Evolutionary conservation across 169 alveolate species (phyloP).

Genomic region (Cryptosporidium canis): DNA sequence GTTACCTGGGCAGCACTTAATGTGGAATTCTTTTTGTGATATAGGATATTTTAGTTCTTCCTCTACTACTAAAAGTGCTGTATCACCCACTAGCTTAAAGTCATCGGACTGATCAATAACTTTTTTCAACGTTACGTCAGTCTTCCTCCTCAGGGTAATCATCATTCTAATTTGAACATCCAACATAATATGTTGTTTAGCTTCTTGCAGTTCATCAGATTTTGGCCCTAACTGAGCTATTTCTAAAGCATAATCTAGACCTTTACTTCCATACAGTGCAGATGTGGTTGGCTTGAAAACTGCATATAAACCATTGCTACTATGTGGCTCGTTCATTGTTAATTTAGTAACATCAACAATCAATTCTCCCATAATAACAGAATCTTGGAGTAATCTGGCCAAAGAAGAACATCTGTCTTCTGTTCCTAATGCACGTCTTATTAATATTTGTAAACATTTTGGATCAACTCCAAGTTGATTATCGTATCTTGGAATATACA

Average conservation of each 20-base stretch:
- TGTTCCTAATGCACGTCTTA: conserved; percentile 71
- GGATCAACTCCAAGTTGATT: conserved; percentile 68
- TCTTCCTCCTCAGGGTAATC: conserved; percentile 62
- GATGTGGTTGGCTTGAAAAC: conserved; percentile 69
- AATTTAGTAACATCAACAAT: conserved; percentile 61
- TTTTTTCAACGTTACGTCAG: conserved; percentile 61
- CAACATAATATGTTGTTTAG: conserved; percentile 49
- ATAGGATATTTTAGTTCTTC: conserved; percentile 64
- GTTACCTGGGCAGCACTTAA: conserved; percentile 66
- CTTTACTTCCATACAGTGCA: conserved; percentile 66
- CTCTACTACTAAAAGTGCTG: conserved; percentile 57
- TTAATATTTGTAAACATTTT: conserved; percentile 66
- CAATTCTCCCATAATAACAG: conserved; percentile 70
- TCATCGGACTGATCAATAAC: conserved; percentile 70
- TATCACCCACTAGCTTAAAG: conserved; percentile 63
- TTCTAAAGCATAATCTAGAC: conserved; percentile 63
- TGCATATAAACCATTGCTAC: conserved; percentile 71
- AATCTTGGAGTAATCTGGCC: conserved; percentile 63
- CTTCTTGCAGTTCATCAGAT: conserved; percentile 70
- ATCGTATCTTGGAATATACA: conserved; percentile 69
- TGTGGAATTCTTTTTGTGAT: conserved; percentile 56
- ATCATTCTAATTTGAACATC: conserved; percentile 71
- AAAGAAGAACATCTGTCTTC: conserved; percentile 69
- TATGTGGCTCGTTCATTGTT: conserved; percentile 59
- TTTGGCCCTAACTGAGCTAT: conserved; percentile 70